phyloP scores from a whole-genome alignment of 2,329 filamentous ascomycete genomes.

The Macrophomina phaseolina region DNA sequence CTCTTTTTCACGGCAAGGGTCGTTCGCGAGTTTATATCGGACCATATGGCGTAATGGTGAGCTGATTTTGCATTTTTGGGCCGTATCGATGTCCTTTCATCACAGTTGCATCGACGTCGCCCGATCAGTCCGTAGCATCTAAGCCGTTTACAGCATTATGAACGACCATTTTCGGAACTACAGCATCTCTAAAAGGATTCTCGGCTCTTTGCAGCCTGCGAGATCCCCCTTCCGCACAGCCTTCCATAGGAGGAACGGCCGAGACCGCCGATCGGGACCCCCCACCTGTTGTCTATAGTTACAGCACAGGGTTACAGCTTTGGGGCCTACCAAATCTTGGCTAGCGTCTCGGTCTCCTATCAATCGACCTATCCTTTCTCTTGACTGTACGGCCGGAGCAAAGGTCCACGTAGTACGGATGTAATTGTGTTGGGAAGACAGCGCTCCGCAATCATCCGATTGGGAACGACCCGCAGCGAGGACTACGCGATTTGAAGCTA shows the following conservation, averaged over 20 bases:
- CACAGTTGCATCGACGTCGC: background rate
- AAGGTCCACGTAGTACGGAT: background rate
- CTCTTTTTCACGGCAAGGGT: background rate
- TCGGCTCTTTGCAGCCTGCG: background rate
- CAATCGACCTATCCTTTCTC: background rate
- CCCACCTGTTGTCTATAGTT: background rate
- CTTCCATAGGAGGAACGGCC: background rate
- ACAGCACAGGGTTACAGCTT: background rate
- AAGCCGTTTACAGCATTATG: background rate
- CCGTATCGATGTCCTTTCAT: background rate
- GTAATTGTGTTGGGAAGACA: background rate
- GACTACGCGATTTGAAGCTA: background rate
- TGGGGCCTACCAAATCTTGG: background rate
- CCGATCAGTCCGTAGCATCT: background rate
- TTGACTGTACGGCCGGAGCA: no score
- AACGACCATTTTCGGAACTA: background rate
- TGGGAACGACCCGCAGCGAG: background rate
- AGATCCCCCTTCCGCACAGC: background rate
- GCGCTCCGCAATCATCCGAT: background rate
- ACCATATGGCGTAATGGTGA: background rate
- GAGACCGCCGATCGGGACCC: background rate
- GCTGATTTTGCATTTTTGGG: background rate
- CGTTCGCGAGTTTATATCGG: background rate
- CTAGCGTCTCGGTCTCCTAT: background rate
- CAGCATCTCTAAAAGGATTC: background rate